These are phyloP conservation scores for Penicillium robsamsonii DNA, from an alignment of 495 filamentous ascomycete species.

Conservation along the genomic window DNA sequence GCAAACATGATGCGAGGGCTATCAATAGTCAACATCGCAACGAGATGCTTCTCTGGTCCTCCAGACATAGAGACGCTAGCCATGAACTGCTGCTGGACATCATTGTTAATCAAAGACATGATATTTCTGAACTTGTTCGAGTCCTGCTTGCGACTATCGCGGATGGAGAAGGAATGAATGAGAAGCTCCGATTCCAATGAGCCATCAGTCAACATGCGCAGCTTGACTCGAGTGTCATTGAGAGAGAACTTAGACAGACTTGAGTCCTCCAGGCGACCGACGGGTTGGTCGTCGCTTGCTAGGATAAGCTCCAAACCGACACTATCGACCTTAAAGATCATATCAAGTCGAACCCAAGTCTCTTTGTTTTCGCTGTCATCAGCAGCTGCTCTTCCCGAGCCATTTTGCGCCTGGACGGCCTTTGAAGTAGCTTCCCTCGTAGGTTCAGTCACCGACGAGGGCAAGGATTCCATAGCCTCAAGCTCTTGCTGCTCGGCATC, in stretches of 20 bases:
- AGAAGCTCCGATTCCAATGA: slow-evolving; percentile 91
- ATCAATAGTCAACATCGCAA: slow-evolving; percentile 91
- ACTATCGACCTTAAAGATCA: slow-evolving; percentile 84
- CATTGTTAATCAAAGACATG: slow-evolving; percentile 93
- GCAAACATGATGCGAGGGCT: slow-evolving; percentile 94
- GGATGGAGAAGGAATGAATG: slow-evolving; percentile 91
- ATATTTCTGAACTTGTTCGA: slow-evolving; percentile 96
- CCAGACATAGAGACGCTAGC: slow-evolving; percentile 91
- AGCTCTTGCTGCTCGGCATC: slow-evolving; percentile 70
- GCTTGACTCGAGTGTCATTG: slow-evolving; percentile 85
- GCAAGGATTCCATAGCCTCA: slow-evolving; percentile 62
- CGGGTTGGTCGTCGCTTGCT: slow-evolving; percentile 67
- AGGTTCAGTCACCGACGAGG: slow-evolving; percentile 53
- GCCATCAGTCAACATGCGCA: slow-evolving; percentile 91
- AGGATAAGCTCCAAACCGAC: slow-evolving; percentile 87
- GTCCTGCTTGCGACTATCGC: slow-evolving; percentile 79
- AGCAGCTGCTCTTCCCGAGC: slow-evolving; percentile 35
- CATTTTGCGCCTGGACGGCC: slow-evolving; percentile 52
- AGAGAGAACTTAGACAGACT: slow-evolving; percentile 92
- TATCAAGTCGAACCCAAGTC: slow-evolving; percentile 89
- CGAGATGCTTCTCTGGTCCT: slow-evolving; percentile 75
- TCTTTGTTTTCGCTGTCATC: slow-evolving; percentile 63
- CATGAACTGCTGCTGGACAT: slow-evolving; percentile 95
- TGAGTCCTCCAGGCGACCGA: slow-evolving; percentile 72
- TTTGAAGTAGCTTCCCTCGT: slow-evolving; percentile 36